Evolutionary conservation across 495 filamentous ascomycete genomes (phyloP).

Genomic region (Penicillium bialowiezense): DNA sequence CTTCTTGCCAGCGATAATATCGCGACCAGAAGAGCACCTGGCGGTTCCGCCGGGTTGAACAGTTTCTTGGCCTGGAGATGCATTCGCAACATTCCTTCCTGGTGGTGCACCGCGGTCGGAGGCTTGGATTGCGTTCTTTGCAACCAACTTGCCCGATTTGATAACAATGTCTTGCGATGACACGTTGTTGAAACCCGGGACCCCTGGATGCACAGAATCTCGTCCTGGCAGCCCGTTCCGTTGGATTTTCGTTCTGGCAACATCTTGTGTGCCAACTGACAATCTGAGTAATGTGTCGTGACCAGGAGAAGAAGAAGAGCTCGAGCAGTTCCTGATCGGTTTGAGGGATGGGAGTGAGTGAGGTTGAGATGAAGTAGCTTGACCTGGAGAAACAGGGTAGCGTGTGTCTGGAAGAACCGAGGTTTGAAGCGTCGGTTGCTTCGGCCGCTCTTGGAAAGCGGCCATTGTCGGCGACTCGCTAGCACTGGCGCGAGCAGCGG

Average conservation of each 20-base stretch:
- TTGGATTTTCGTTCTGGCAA: neutral
- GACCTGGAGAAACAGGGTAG: conserved; percentile 11
- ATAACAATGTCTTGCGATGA: neutral
- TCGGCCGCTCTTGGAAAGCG: conserved; percentile 10
- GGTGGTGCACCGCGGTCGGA: neutral
- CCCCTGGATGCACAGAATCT: conserved; percentile 1
- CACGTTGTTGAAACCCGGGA: neutral
- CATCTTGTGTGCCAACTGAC: neutral
- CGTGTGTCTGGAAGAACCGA: conserved; percentile 11
- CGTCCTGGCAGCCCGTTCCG: neutral
- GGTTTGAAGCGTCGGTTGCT: neutral
- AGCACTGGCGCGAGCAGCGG: conserved; percentile 22
- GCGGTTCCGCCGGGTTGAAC: neutral
- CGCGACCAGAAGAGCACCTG: neutral
- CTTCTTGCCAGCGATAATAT: neutral
- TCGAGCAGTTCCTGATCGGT: conserved; percentile 6
- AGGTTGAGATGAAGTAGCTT: conserved; percentile 4
- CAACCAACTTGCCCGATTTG: neutral
- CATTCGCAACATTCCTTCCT: neutral
- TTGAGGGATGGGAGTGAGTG: conserved; percentile 3
- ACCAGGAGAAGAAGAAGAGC: conserved; percentile 5
- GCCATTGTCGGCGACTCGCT: conserved; percentile 16
- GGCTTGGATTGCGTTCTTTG: neutral
- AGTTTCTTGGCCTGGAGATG: neutral
- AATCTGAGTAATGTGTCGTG: conserved; percentile 8